Percentiles rank a stretch among this genome's conserved stretches.
Evolutionary conservation across 148 eudicot species (phyloP).

Genomic region (Rhododendron ferrugineum): DNA sequence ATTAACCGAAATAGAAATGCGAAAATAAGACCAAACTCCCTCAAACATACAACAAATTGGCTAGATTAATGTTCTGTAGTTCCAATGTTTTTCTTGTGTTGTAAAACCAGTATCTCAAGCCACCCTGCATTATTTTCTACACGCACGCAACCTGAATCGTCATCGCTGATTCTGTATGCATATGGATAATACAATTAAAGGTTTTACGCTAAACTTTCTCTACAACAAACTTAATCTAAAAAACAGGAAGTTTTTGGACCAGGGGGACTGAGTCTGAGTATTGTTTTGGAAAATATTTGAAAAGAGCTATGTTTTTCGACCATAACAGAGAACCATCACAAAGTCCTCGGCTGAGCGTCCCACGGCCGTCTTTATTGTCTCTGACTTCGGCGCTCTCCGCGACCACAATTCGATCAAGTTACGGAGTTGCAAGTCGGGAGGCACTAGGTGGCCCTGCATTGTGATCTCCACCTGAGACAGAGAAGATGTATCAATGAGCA

Average conservation of each 20-base stretch:
- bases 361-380: neutral
- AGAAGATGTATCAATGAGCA: neutral
- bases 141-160: neutral
- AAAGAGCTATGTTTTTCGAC: conserved; percentile 11
- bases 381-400: neutral
- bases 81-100: neutral
- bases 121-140: neutral
- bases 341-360: conserved; percentile 17
- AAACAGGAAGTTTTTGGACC: no score
- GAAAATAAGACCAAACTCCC: neutral
- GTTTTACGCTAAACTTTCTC: neutral
- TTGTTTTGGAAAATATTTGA: neutral
- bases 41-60: neutral
- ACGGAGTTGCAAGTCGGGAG: neutral
- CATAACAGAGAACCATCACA: conserved; percentile 24
- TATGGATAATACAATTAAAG: neutral
- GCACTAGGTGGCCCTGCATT: conserved; percentile 5
- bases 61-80: neutral
- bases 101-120: neutral
- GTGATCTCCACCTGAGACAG: conserved; percentile 7
- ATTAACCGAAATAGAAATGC: neutral
- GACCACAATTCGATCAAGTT: conserved; percentile 7
- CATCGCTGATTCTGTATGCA: neutral
- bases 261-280: neutral
- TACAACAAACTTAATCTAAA: neutral